Conservation (phyloP, 179 eudicot species). For the Drosera spatulata region DNA sequence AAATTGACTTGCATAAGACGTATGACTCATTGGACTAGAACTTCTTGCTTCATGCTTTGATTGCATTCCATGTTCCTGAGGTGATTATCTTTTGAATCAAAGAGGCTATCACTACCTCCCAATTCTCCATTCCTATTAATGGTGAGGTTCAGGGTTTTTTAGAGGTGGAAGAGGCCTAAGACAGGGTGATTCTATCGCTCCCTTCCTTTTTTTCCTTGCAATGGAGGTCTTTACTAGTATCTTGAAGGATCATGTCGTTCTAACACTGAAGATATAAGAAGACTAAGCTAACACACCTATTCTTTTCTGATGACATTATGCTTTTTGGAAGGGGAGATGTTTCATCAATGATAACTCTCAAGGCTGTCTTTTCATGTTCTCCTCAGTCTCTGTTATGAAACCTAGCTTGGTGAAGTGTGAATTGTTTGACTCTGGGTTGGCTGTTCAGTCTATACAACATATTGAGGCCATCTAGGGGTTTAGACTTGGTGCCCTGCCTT, state of each 20-base stretch:
- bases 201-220: too few relatives aligned
- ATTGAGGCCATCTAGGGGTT: neutral
- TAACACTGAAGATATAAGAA: neutral
- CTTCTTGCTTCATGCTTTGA: too few relatives aligned
- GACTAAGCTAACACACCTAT: neutral
- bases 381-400: neutral
- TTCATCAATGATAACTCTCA: neutral
- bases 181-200: too few relatives aligned
- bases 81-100: too few relatives aligned
- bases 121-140: too few relatives aligned
- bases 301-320: neutral
- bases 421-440: neutral
- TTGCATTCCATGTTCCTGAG: too few relatives aligned
- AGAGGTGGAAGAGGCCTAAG: too few relatives aligned
- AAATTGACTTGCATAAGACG: too few relatives aligned
- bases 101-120: too few relatives aligned
- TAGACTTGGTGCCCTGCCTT: neutral
- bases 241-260: neutral
- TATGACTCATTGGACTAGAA: too few relatives aligned
- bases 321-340: neutral
- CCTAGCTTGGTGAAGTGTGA: neutral
- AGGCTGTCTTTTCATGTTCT: neutral
- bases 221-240: neutral
- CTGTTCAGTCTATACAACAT: neutral
- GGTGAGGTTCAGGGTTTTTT: too few relatives aligned